Percentiles rank a stretch among this genome's conserved stretches.
Conservation (phyloP, 208 protist genomes). For the Crithidia brevicula region DNA sequence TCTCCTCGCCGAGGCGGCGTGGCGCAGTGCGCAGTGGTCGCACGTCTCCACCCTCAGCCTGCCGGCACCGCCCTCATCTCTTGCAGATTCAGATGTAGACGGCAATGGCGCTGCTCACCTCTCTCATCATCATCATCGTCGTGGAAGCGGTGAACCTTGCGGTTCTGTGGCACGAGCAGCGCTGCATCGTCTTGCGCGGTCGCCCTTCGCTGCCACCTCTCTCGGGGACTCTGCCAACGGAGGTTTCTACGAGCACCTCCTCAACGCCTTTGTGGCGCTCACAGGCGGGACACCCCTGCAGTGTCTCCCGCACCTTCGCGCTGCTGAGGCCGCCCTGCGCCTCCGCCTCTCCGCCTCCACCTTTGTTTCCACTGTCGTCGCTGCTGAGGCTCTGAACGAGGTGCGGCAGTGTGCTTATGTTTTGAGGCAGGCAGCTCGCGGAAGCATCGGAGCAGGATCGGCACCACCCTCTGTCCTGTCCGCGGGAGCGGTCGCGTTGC, state of each 20-base stretch:
- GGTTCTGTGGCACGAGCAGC: slow-evolving; percentile 2
- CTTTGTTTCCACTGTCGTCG: slow-evolving; percentile 39
- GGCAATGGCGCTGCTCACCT: too few relatives aligned
- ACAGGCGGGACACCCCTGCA: slow-evolving; percentile 12
- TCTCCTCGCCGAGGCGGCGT: slow-evolving; percentile 53
- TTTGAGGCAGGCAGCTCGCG: not conserved
- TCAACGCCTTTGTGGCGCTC: slow-evolving; percentile 31
- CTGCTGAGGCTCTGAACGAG: slow-evolving; percentile 57
- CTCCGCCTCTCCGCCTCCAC: slow-evolving; percentile 39
- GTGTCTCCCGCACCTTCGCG: slow-evolving; percentile 28
- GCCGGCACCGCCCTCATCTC: too few relatives aligned
- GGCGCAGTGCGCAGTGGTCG: slow-evolving; percentile 40
- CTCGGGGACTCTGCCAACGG: not conserved
- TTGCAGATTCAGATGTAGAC: too few relatives aligned
- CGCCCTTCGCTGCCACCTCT: not conserved
- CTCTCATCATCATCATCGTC: too few relatives aligned
- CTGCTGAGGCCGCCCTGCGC: slow-evolving; percentile 34
- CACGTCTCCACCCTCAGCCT: not conserved
- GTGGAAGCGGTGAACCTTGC: too few relatives aligned
- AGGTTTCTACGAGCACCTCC: slow-evolving; percentile 29
- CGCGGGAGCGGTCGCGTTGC: not conserved
- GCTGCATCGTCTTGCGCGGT: slow-evolving; percentile 1
- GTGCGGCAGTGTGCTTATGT: slow-evolving; percentile 39
- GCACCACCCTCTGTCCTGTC: not conserved
- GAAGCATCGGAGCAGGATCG: not conserved